phyloP scores from a whole-genome alignment of 768 basidiomycete species.

The Strobilomyces dryophilus region DNA sequence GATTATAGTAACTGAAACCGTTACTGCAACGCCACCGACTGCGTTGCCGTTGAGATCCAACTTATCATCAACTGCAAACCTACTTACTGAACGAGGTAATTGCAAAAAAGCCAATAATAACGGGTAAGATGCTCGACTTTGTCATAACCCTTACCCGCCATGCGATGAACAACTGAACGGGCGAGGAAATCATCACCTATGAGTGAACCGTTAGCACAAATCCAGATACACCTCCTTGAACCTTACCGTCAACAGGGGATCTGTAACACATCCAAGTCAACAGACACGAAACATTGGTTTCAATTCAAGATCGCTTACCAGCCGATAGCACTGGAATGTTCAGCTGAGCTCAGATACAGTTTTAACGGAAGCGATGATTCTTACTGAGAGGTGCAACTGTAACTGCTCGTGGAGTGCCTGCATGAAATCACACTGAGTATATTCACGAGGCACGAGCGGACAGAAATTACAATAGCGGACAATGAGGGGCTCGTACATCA shows the following conservation, averaged over 20 bases:
- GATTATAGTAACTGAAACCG: constrained; percentile 32
- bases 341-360: constrained; percentile 19
- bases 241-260: constrained; percentile 44
- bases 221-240: neutral
- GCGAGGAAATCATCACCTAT: constrained; percentile 42
- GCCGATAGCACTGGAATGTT: constrained; percentile 10
- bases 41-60: neutral
- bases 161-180: constrained; percentile 47
- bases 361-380: neutral
- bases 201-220: neutral
- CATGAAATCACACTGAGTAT: constrained; percentile 23
- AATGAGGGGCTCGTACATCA: constrained; percentile 47
- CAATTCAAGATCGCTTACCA: constrained; percentile 6
- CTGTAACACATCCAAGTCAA: constrained; percentile 21
- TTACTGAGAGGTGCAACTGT: constrained; percentile 3
- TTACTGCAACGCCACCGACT: constrained; percentile 37
- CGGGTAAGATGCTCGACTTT: constrained; percentile 23
- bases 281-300: no score
- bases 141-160: constrained; percentile 39
- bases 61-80: neutral
- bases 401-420: constrained; percentile 15
- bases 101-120: constrained; percentile 20
- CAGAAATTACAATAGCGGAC: constrained; percentile 37
- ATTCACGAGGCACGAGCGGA: neutral
- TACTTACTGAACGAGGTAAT: constrained; percentile 12